Evolutionary conservation across 129 eudicot species (phyloP).

Genomic region (Scalesia atractyloides): DNA sequence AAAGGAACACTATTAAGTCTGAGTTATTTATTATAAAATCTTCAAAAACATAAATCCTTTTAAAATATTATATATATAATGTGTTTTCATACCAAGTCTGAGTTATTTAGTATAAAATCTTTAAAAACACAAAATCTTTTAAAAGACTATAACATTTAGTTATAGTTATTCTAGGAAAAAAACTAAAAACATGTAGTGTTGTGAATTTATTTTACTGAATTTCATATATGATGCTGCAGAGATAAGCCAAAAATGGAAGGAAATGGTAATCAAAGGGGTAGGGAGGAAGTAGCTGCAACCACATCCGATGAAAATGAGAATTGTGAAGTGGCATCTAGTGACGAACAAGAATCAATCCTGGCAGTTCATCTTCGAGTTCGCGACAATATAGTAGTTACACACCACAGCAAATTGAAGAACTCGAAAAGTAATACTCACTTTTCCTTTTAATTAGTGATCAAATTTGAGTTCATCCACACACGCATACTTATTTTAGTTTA

Average conservation of each 20-base stretch:
- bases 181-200: too few relatives aligned
- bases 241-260: slow-evolving; percentile 9
- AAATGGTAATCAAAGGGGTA: not conserved
- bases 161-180: not conserved
- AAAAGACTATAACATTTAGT: not conserved
- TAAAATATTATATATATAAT: not conserved
- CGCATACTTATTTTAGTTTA: not conserved
- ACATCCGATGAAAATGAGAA: not conserved
- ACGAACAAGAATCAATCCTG: not conserved
- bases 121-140: not conserved
- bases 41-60: not conserved
- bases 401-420: slow-evolving; percentile 13
- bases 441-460: not conserved
- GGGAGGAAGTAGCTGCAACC: not conserved
- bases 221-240: slow-evolving; percentile 1
- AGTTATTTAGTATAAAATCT: not conserved
- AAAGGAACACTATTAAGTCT: not conserved
- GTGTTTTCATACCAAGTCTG: too few relatives aligned
- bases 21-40: not conserved
- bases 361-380: slow-evolving; percentile 2
- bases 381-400: slow-evolving; percentile 18
- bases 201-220: not conserved
- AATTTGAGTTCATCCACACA: not conserved
- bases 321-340: not conserved
- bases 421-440: slow-evolving; percentile 9